phyloP scores from a whole-genome alignment of 2,329 filamentous ascomycete species.

The Ophiocordyceps camponoti-leonardi region DNA sequence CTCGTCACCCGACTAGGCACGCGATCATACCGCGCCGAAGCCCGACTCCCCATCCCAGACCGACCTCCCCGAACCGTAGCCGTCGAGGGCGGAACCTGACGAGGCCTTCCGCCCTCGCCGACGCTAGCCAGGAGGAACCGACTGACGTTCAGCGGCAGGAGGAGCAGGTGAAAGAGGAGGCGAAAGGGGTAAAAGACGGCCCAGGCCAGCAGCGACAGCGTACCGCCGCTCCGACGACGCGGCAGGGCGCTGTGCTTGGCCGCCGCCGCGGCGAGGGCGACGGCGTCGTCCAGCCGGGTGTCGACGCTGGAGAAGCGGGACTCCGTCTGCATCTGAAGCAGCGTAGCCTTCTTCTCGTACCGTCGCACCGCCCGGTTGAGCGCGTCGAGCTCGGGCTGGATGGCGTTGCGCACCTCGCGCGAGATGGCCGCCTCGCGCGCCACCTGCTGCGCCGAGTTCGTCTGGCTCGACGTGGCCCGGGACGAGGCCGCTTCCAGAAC shows the following conservation, averaged over 20 bases:
- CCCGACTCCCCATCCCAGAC: background rate
- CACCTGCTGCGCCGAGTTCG: slow-evolving; percentile 11
- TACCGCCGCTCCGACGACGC: background rate
- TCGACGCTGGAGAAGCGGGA: slow-evolving; percentile 57
- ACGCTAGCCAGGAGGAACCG: background rate
- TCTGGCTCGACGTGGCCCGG: background rate
- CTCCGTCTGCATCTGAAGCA: slow-evolving; percentile 62
- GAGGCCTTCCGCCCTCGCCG: background rate
- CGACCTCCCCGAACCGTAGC: background rate
- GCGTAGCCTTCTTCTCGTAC: slow-evolving; percentile 75
- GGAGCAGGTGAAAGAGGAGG: slow-evolving; percentile 18
- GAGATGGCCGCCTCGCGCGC: slow-evolving; percentile 26
- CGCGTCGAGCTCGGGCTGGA: slow-evolving; percentile 74
- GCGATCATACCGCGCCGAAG: slow-evolving; percentile 3
- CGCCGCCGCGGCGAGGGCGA: slow-evolving; percentile 65
- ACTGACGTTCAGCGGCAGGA: slow-evolving; percentile 19
- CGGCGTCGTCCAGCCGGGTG: slow-evolving; percentile 53
- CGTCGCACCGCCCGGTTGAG: slow-evolving; percentile 75
- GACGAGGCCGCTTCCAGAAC: slow-evolving; percentile 42
- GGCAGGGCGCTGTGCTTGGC: slow-evolving; percentile 29
- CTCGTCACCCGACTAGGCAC: slow-evolving; percentile 4
- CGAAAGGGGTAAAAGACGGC: slow-evolving; percentile 24
- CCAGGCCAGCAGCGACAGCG: slow-evolving; percentile 1
- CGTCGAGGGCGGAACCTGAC: background rate
- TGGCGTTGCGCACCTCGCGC: slow-evolving; percentile 42